Percentiles rank a stretch among this genome's conserved stretches.
Conservation (phyloP, 768 basidiomycete species). For the Tylopilus intermedius region DNA sequence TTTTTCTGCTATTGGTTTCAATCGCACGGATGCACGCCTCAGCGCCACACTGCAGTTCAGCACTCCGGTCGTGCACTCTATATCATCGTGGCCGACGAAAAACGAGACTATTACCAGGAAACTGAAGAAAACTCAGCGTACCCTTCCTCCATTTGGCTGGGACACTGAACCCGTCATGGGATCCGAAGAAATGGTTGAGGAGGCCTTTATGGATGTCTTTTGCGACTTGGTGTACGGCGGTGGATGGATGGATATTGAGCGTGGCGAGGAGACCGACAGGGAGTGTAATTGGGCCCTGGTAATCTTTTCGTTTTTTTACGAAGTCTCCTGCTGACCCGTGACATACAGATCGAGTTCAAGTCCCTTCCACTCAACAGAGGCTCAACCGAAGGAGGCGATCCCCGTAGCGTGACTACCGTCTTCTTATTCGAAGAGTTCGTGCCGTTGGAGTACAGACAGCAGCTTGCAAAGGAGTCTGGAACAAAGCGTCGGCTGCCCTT, state of each 20-base stretch:
- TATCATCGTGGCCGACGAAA: slow-evolving; percentile 70
- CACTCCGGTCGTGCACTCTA: slow-evolving; percentile 47
- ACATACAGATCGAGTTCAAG: slow-evolving; percentile 81
- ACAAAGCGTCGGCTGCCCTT: slow-evolving; percentile 64
- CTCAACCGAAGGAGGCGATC: slow-evolving; percentile 41
- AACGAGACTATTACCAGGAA: slow-evolving; percentile 70
- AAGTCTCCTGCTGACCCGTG: slow-evolving; percentile 2
- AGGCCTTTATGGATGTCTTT: slow-evolving; percentile 84
- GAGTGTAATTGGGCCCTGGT: slow-evolving; percentile 94
- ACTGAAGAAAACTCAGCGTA: slow-evolving; percentile 70
- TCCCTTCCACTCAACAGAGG: slow-evolving; percentile 48
- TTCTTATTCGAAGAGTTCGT: slow-evolving; percentile 94
- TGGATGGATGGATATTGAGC: slow-evolving; percentile 80
- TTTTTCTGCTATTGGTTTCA: slow-evolving; percentile 80
- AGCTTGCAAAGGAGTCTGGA: slow-evolving; percentile 53
- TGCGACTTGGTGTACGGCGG: slow-evolving; percentile 77
- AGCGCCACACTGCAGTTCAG: slow-evolving; percentile 80
- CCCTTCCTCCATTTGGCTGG: slow-evolving; percentile 85
- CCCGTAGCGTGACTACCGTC: slow-evolving; percentile 65
- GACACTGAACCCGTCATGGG: slow-evolving; percentile 83
- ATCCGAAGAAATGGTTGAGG: slow-evolving; percentile 78
- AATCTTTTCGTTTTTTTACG: slow-evolving; percentile 25
- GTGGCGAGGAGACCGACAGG: slow-evolving; percentile 65
- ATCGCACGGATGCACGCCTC: slow-evolving; percentile 70
- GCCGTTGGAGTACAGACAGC: slow-evolving; percentile 78